Evolutionary conservation across 495 filamentous ascomycete species (phyloP), one percentile per base, ranked within the genome.

Genomic region (Apodospora peruviana): DNA sequence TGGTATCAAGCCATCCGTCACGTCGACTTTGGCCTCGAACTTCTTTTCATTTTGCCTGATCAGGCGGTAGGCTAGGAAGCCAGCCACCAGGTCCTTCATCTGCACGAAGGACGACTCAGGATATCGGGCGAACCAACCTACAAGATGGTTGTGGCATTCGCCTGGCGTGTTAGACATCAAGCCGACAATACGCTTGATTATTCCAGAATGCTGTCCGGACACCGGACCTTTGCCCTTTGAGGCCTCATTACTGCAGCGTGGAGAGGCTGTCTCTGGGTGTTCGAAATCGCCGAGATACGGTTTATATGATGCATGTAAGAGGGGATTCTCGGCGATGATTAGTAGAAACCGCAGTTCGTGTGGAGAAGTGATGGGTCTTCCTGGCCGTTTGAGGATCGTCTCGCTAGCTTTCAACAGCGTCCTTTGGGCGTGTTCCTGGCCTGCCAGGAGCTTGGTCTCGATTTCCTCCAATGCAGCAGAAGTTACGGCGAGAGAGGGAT

Each of bases 121-220:
- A 50, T 85, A 85, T 40, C 84, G 78, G 29, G 87, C 81, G 53
- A 95, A 83, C 90, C 89, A 96, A 14, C 78, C 79, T n/a, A 91
- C 77, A n/a, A 96, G 66, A 52, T 87, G 82, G 45, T 85, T 85
- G 59, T 95, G 90, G 56, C 86, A 90, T 36, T 85, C 78, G 57
- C 78, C 81, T 0, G 88, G 76, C 12, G 86, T 65, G 64, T 94
- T 88, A 2, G 88, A 83, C 37, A 95, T 51, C 22, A 96, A 65
- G 5, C 91, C 91, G 19, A 95, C 59, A 42, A 95, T 85, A 39
- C 91, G 79, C 60, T 96, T 96, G 58, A 93, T 77, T 48, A 96
- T 87, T 14, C 84, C 85, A n/a, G 87, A 86, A 56, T 93, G 85
- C 41, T 81, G 73, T 17, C 77, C 77, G 38, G 80, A 63, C 2